Percentiles rank a stretch among this genome's conserved stretches.
Conservation (phyloP, 345 rosid genomes). For the Anastatica hierochuntica region DNA sequence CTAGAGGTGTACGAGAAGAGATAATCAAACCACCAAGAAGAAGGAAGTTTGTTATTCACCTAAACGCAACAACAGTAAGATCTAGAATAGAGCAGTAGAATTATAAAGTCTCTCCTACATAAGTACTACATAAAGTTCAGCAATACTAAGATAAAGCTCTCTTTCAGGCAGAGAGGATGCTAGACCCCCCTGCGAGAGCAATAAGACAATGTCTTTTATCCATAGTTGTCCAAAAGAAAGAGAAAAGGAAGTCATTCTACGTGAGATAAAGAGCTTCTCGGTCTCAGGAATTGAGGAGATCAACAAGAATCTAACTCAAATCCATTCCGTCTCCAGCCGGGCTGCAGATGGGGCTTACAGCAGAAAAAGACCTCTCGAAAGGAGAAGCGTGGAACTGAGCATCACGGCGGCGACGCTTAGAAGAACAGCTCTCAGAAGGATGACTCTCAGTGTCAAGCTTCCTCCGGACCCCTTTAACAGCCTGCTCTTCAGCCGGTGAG, state of each 20-base stretch:
- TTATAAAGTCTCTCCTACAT: conserved; percentile 27
- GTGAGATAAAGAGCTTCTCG: conserved; percentile 25
- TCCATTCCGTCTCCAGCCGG: conserved; percentile 97
- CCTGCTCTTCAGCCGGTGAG: conserved; percentile 69
- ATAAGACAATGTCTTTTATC: conserved; percentile 39
- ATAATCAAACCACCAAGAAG: conserved; percentile 14
- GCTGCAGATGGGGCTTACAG: conserved; percentile 87
- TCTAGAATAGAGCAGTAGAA: conserved; percentile 19
- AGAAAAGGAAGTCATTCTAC: conserved; percentile 26
- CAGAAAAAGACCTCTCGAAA: conserved; percentile 84
- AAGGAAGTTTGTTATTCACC: conserved; percentile 16
- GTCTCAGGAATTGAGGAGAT: conserved; percentile 7
- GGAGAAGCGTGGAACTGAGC: conserved; percentile 74
- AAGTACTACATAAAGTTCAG: conserved; percentile 33
- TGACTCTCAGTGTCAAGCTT: conserved; percentile 74
- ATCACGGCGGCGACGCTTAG: conserved; percentile 83
- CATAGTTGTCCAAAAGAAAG: conserved; percentile 33
- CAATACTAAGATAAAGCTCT: conserved; percentile 35
- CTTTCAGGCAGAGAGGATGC: conserved; percentile 44
- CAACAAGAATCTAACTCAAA: conserved; percentile 52
- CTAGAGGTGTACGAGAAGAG: conserved; percentile 1
- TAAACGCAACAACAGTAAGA: conserved; percentile 13
- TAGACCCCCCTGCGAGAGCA: conserved; percentile 36
- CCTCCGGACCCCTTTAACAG: conserved; percentile 90
- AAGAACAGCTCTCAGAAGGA: conserved; percentile 60